Evolutionary conservation across 1,284 basidiomycete species (phyloP), one percentile per base, ranked within the genome.

Genomic region (Boletus smithii): DNA sequence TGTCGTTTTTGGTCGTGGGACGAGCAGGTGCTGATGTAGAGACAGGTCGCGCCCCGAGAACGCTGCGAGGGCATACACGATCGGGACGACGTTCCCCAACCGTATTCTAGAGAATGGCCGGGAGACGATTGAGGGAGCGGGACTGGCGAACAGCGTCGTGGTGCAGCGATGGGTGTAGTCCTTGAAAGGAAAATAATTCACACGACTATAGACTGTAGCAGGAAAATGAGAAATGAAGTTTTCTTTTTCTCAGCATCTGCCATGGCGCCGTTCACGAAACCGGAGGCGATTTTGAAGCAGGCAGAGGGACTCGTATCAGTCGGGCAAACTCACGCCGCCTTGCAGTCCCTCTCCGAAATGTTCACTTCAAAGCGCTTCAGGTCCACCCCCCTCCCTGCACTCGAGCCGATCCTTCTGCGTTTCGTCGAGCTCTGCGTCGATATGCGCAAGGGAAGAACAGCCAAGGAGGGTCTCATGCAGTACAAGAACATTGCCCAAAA

Each of bases 401-500:
- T 99, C 46, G 95, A 99, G 69, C 97, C 97, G 51, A 97, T 99
- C 70, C 90, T 98, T 79, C 72, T 93, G 55, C 85, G 91, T 42
- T 91, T 90, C 67, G 81, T 98, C 73, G 93, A 97, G 66, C 88
- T 99, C 51, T 99, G 94, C 66, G 94, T 99, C 51, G 88, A 93
- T 50, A 85, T 97, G 76, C 85, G 94, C 57, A 95, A 95, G 68
- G 94, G 94, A 3, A 80, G 92, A 27, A 88, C 90, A 26, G 95
- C 93, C 17, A 95, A 97, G 68, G 93, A 97, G 63, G 95, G 93
- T 26, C 81, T 99, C 39, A 91, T 93, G 84, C 89, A 94, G 67
- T 97, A 88, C 80, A 95, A 95, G 75, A 95, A 95, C 67, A 92
- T 95, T 54, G 91, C 91, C 0, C 95, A 98, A 66, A 95, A 97